A percentile compares a stretch with the other conserved stretches of the same genome.
These are phyloP conservation scores for Ulmus americana DNA, from an alignment of 331 rosid species.

Conservation along the genomic window DNA sequence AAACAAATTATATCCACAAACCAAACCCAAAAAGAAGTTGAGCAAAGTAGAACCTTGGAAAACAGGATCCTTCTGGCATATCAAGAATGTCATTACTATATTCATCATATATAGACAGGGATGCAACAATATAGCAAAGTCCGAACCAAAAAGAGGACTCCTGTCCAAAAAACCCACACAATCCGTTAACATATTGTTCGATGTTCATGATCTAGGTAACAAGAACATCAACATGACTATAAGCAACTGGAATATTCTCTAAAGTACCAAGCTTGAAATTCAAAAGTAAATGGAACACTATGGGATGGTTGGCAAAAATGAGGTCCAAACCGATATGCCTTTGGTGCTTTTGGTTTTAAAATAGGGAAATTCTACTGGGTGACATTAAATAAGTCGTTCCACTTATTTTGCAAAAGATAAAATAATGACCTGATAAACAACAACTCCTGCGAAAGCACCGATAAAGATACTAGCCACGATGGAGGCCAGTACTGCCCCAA, in stretches of 20 bases:
- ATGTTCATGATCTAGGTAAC: not conserved
- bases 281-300: not conserved
- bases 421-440: constrained; percentile 67
- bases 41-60: constrained; percentile 67
- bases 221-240: not conserved
- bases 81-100: constrained; percentile 86
- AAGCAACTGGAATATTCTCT: not conserved
- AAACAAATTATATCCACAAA: constrained; percentile 1
- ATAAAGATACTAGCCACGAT: constrained; percentile 57
- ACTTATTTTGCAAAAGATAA: not conserved
- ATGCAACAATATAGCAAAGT: constrained; percentile 54
- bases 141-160: constrained; percentile 71
- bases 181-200: constrained; percentile 9
- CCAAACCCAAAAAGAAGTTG: not conserved
- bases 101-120: constrained; percentile 83
- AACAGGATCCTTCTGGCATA: constrained; percentile 91
- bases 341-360: no score
- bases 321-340: not conserved
- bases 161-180: constrained; percentile 42
- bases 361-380: no score
- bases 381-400: no score
- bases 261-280: not conserved
- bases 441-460: constrained; percentile 79
- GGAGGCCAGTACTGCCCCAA: constrained; percentile 67
- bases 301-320: not conserved